Base-by-base conservation (phyloP, 768 basidiomycete genomes). In the Pholiota conissans region DNA sequence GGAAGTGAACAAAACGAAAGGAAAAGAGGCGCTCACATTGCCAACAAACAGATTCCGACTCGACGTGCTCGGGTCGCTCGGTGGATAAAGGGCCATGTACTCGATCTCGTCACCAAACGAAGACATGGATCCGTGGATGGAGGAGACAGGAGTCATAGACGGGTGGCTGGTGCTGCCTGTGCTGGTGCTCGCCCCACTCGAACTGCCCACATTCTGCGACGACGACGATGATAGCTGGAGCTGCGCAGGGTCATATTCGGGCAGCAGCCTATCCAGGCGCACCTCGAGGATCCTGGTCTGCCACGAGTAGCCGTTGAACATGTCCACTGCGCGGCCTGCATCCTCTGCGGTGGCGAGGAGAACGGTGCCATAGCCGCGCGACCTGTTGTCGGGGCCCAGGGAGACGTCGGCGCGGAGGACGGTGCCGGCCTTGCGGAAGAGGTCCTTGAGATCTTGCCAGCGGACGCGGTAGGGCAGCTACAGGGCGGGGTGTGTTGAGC, bases 401-500 rank as follows among this genome's bases (percentile, higher is more conserved):
- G 90, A 82, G 61, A 91, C 84, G 68, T 89, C 84, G 37, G 94
- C 88, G 49, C 90, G 80, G 34, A 93, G 76, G 61, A 95, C 87
- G 27, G 91, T 97, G 39, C 97, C 97, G 5, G 96, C 92, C 62
- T 92, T 90, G 34, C 96, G 86, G 73, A 99, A 98, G 52, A 99
- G 84, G 71, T 99, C 96, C 66, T 99, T 98, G 61, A 99, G 84
- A 76, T 99, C 97, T 76, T 99, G 97, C 97, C 97, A 99, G 55
- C 97, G 86, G 35, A 98, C 95, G 59, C 96, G 82, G 73, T 96
- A 98, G 0, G 97, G 97, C 24, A 99, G 84, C 94, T 95, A 59
- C 49, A 49, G n/a, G 42, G 30, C 46, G 60, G 39, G 51, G 40
- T 59, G 51, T 26, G 42, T 52, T 57, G 40, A 55, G 42, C 47